Conservation (phyloP, 495 filamentous ascomycete genomes). For the Aspergillus ostianus region DNA sequence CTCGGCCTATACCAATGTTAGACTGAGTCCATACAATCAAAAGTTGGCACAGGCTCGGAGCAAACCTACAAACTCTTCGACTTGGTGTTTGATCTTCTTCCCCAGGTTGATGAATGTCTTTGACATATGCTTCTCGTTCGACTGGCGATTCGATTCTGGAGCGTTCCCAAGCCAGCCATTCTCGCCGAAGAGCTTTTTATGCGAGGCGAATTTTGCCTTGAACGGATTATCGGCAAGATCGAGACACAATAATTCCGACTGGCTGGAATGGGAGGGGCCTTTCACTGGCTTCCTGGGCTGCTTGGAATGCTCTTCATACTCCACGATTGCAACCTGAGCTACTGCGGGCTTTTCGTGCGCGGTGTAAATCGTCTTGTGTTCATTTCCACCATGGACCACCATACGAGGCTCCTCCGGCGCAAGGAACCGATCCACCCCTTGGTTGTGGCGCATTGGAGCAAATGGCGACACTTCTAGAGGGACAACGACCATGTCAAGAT, state of each 20-base stretch:
- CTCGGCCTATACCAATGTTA: constrained; percentile 19
- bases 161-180: constrained; percentile 50
- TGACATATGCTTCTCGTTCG: constrained; percentile 30
- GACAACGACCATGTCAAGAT: neutral
- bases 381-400: constrained; percentile 7
- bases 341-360: neutral
- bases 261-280: neutral
- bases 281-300: constrained; percentile 5
- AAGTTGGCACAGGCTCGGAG: neutral
- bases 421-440: neutral
- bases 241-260: neutral
- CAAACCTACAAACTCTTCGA: constrained; percentile 44
- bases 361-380: constrained; percentile 14
- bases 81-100: constrained; percentile 48
- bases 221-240: constrained; percentile 9
- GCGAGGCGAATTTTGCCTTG: constrained; percentile 1
- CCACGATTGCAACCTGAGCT: constrained; percentile 16
- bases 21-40: neutral
- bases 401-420: constrained; percentile 6
- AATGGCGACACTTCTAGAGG: constrained; percentile 6
- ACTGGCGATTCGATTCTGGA: constrained; percentile 27
- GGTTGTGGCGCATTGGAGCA: constrained; percentile 6
- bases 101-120: constrained; percentile 37
- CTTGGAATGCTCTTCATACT: constrained; percentile 6
- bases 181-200: constrained; percentile 55